These are phyloP conservation scores for Aspergillus homomorphus DNA, from an alignment of 495 filamentous ascomycete genomes.

Conservation along the genomic window DNA sequence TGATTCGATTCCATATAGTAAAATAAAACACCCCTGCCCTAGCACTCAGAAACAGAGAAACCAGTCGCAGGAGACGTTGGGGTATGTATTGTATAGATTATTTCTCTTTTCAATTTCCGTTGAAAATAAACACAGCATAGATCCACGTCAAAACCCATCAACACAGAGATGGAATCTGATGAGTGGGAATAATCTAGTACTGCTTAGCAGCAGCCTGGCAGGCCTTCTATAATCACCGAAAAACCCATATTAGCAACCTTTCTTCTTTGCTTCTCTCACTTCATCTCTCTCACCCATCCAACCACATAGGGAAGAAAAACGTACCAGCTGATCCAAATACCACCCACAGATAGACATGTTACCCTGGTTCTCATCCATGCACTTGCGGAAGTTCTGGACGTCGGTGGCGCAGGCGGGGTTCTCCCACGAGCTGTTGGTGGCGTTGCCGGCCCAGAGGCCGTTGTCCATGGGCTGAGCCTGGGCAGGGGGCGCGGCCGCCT, in stretches of 20 bases:
- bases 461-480: constrained; percentile 46
- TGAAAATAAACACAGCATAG: neutral
- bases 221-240: constrained; percentile 60
- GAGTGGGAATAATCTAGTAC: constrained; percentile 56
- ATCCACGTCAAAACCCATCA: neutral
- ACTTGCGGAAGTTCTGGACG: constrained; percentile 82
- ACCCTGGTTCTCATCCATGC: constrained; percentile 90
- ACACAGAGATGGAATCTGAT: constrained; percentile 4
- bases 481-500: constrained; percentile 37
- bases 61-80: neutral
- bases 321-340: constrained; percentile 92
- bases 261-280: neutral
- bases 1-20: too few relatives aligned
- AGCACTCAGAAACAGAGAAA: neutral
- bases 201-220: constrained; percentile 87
- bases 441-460: constrained; percentile 52
- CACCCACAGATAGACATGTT: constrained; percentile 94
- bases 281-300: neutral
- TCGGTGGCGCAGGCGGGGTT: constrained; percentile 68
- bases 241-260: constrained; percentile 25
- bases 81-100: neutral
- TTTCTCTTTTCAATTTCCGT: too few relatives aligned
- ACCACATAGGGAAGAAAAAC: constrained; percentile 14
- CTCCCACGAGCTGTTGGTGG: constrained; percentile 46
- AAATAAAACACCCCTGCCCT: neutral